Conservation (phyloP, 768 basidiomycete genomes). For the Dendrothele bispora region DNA sequence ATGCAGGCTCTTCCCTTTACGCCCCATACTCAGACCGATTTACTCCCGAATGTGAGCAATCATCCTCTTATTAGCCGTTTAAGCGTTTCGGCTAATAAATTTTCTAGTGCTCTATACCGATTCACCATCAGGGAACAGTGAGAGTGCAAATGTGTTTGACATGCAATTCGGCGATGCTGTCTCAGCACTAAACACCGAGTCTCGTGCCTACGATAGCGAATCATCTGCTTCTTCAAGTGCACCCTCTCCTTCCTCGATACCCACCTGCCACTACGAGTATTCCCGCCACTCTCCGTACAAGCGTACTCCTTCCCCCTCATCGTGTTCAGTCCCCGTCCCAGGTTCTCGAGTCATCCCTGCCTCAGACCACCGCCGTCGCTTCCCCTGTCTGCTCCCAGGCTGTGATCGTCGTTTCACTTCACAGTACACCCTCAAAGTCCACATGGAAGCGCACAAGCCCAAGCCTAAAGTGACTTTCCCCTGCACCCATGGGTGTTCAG, state of each 20-base stretch:
- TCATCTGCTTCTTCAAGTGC: not conserved
- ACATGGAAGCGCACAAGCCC: slow-evolving; percentile 55
- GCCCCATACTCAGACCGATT: no score
- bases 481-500: slow-evolving; percentile 54
- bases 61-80: not conserved
- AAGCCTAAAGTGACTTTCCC: slow-evolving; percentile 48
- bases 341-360: not conserved
- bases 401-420: slow-evolving; percentile 52
- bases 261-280: not conserved
- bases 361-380: slow-evolving; percentile 33
- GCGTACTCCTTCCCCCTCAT: slow-evolving; percentile 3
- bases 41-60: slow-evolving; percentile 5
- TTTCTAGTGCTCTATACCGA: not conserved
- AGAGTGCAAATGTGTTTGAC: slow-evolving; percentile 5
- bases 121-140: not conserved
- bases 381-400: slow-evolving; percentile 46
- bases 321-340: not conserved
- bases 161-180: slow-evolving; percentile 5
- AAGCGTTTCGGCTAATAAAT: not conserved
- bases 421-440: slow-evolving; percentile 54
- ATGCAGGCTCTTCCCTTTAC: not conserved
- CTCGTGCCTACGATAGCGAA: not conserved
- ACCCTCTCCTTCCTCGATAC: not conserved
- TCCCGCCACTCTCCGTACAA: not conserved
- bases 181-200: not conserved